Evolutionary conservation across 2,329 filamentous ascomycete species (phyloP).

Genomic region (Xylariaceae sp.): DNA sequence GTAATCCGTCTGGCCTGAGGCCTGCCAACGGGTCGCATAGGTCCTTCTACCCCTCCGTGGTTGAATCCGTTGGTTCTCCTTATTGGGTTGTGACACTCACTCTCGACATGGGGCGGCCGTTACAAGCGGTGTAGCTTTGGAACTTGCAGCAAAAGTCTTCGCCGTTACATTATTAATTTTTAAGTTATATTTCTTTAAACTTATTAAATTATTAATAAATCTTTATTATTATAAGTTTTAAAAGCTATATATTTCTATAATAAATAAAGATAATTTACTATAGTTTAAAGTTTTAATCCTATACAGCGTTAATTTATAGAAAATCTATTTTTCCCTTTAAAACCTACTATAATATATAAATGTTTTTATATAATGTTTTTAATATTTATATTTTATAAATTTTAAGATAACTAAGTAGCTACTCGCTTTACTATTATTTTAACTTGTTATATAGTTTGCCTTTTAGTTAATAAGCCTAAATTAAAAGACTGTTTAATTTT

Average conservation of each 20-base stretch:
- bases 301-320: not conserved
- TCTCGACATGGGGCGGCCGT: too few relatives aligned
- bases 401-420: not conserved
- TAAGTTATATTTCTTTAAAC: not conserved
- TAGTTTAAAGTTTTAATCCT: not conserved
- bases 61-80: too few relatives aligned
- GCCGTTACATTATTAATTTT: not conserved
- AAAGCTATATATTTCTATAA: not conserved
- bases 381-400: not conserved
- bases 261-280: too few relatives aligned
- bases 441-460: not conserved
- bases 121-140: too few relatives aligned
- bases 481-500: not conserved
- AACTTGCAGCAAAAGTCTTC: too few relatives aligned
- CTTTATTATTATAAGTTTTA: not conserved
- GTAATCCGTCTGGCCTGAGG: too few relatives aligned
- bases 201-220: not conserved
- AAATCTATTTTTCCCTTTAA: not conserved
- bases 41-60: too few relatives aligned
- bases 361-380: not conserved
- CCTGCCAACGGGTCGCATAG: too few relatives aligned
- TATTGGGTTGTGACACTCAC: too few relatives aligned
- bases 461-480: too few relatives aligned
- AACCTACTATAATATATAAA: not conserved
- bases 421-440: not conserved